These are phyloP conservation scores for Berkeleyomyces basicola DNA, from an alignment of 2,329 filamentous ascomycete genomes.

Conservation along the genomic window DNA sequence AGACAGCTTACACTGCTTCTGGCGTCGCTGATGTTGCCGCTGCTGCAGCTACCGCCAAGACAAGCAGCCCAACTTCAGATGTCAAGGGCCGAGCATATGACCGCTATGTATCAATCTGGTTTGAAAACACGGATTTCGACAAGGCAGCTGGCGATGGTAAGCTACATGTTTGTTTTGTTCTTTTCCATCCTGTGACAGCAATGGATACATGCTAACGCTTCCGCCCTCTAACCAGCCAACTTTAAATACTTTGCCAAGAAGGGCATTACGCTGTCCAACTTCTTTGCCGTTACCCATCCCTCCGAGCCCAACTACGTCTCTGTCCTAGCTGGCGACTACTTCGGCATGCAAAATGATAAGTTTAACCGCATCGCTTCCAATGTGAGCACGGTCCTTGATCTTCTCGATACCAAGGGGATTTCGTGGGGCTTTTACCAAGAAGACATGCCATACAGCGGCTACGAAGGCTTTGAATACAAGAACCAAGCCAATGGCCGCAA, in stretches of 20 bases:
- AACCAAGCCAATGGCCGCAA: conserved; percentile 51
- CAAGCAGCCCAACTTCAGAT: conserved; percentile 41
- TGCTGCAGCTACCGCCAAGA: conserved; percentile 32
- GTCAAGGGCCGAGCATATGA: conserved; percentile 59
- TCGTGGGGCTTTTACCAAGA: conserved; percentile 63
- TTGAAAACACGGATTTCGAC: conserved; percentile 59
- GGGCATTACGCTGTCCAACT: conserved; percentile 21
- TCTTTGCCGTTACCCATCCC: conserved; percentile 51
- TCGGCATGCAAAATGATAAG: conserved; percentile 53
- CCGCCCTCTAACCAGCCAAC: conserved; percentile 15
- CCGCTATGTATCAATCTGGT: conserved; percentile 55
- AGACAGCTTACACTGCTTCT: neutral
- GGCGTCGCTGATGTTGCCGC: neutral
- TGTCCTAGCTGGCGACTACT: conserved; percentile 52
- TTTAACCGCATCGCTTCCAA: conserved; percentile 42
- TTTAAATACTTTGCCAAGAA: conserved; percentile 19
- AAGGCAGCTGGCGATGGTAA: conserved; percentile 45
- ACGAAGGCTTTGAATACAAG: conserved; percentile 44
- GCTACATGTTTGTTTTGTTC: conserved; percentile 18
- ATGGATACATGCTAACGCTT: neutral
- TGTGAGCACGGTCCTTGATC: conserved; percentile 49
- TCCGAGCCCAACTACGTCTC: conserved; percentile 64
- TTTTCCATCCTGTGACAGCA: neutral
- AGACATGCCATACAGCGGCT: conserved; percentile 60
- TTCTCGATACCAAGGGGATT: conserved; percentile 48